Conservation (phyloP, 169 alveolate genomes). For the Eimeria acervulina region DNA sequence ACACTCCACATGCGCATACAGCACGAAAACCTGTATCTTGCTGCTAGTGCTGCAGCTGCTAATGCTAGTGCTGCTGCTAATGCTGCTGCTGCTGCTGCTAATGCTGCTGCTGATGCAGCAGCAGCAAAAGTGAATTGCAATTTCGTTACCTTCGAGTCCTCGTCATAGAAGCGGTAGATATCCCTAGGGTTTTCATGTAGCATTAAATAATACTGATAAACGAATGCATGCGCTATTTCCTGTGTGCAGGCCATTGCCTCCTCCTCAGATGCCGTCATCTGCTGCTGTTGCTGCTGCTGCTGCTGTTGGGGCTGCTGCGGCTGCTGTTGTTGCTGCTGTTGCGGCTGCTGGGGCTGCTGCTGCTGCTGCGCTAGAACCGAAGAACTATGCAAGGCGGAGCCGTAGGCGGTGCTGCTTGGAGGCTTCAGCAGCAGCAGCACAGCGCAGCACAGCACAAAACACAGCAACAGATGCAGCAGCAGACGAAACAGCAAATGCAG, state of each 20-base stretch:
- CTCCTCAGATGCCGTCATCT: conserved; percentile 17
- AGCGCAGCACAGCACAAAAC: background rate
- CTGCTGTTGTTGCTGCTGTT: conserved; percentile 5
- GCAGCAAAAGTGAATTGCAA: background rate
- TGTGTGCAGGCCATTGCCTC: conserved; percentile 27
- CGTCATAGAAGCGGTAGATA: conserved; percentile 81
- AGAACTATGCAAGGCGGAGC: conserved; percentile 31
- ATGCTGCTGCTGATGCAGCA: background rate
- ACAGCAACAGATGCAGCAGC: background rate
- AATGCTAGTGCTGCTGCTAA: no score
- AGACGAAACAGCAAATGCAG: background rate
- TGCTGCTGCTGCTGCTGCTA: background rate
- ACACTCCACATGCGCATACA: no score
- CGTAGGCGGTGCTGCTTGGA: conserved; percentile 48
- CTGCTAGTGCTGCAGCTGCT: no score
- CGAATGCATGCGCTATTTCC: conserved; percentile 84
- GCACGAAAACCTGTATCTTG: no score
- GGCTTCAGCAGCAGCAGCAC: conserved; percentile 41
- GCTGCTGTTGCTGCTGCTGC: conserved; percentile 71
- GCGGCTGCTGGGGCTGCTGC: background rate
- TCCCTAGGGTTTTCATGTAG: conserved; percentile 81
- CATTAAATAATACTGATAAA: conserved; percentile 83
- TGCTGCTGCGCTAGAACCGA: conserved; percentile 35
- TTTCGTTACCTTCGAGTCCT: conserved; percentile 77
- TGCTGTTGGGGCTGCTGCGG: conserved; percentile 3